These are phyloP conservation scores for Helicocarpus griseus DNA, from an alignment of 2,329 filamentous ascomycete genomes.

Conservation along the genomic window DNA sequence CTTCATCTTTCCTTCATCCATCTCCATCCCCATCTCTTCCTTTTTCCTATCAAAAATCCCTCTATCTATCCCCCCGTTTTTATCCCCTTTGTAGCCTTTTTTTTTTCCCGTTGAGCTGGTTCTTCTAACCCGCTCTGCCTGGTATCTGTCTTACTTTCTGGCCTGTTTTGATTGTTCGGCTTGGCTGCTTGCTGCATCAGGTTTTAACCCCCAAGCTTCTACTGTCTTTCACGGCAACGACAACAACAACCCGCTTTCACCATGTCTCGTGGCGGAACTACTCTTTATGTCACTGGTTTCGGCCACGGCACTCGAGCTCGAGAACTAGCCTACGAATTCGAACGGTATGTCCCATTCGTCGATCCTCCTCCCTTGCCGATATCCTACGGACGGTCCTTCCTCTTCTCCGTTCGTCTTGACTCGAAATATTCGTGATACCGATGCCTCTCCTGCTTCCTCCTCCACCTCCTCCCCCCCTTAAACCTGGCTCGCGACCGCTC, in stretches of 20 bases:
- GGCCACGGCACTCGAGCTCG: conserved; percentile 96
- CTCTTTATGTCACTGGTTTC: conserved; percentile 97
- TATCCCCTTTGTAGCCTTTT: not conserved
- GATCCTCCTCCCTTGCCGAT: conserved; percentile 11
- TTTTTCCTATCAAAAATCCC: not conserved
- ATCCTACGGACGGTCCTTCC: conserved; percentile 13
- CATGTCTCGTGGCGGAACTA: conserved; percentile 86
- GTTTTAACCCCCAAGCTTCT: not conserved
- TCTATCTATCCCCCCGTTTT: not conserved
- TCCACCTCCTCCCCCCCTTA: conserved; percentile 6
- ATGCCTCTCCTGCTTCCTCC: conserved; percentile 9
- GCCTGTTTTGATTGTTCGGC: not conserved
- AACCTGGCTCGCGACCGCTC: conserved; percentile 7
- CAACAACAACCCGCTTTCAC: conserved; percentile 14
- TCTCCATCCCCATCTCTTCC: not conserved
- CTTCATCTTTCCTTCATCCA: not conserved
- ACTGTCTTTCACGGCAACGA: not conserved
- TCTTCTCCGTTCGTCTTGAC: conserved; percentile 11
- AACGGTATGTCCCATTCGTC: conserved; percentile 75
- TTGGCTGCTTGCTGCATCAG: not conserved
- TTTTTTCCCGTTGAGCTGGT: not conserved
- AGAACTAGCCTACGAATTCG: conserved; percentile 99
- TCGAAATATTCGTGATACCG: conserved; percentile 12
- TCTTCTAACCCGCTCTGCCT: not conserved
- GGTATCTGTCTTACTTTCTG: not conserved